Base-by-base conservation (phyloP, 2,329 filamentous ascomycete species). In the Ophiostoma sp. region DNA sequence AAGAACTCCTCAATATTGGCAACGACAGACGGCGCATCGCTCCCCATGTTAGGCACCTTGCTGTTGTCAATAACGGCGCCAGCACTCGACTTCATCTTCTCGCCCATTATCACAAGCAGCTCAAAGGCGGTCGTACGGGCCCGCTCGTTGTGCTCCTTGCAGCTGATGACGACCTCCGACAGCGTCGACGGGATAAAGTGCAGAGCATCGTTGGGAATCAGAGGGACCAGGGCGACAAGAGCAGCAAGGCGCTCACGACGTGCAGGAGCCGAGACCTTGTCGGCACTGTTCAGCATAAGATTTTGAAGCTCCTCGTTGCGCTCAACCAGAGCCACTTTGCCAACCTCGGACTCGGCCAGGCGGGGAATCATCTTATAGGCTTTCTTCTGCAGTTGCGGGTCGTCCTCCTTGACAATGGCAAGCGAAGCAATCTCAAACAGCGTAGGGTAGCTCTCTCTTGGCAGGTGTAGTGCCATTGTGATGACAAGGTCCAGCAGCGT, bases 341-440 rank as follows among this genome's bases (percentile, higher is more conserved):
- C 95, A 65, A 84, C 85, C 45, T 91, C 86, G 1, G 93, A 96
- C 72, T 91, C 89, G 1, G 91, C 89, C 55, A 99, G 85, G 67
- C 95, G 89, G 3, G 95, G 94, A 66, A 99, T 96, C 66, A 99
- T 85, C 81, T 98, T 98, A 82, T 99, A 99, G 0, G 95, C 94
- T 80, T 99, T 99, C 86, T 99, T 99, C 78, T 98, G 94, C 47
- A 99, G 82, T 77, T 98, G 94, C 9, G 94, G 90, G 75, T 98
- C 94, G 49, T 91, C 85, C 68, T 90, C 84, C 75, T 89, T 91
- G 76, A 89, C 88, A 73, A 98, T 89, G 69, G 97, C 89, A 40
- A 92, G 84, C 0, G 91, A 84, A 0, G 94, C 91, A 75, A 98
- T 93, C 73, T 89, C 89, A 79, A 99, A 98, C 2, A 99, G 85